Evolutionary conservation across 192 early-diverging fungal species (phyloP).

Genomic region (Diversispora eburnea): DNA sequence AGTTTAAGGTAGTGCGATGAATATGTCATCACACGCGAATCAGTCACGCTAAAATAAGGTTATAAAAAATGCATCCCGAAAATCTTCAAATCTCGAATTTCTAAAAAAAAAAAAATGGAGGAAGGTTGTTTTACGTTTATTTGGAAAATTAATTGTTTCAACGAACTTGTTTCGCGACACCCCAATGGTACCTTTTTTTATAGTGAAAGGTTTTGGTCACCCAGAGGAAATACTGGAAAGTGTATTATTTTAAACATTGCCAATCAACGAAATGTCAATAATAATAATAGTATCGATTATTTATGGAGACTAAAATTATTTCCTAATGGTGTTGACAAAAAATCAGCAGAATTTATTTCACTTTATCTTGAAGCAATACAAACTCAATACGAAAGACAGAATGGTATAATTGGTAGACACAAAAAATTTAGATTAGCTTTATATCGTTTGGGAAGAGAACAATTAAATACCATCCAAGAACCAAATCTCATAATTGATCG

Average conservation of each 20-base stretch:
- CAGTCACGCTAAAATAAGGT: too few relatives aligned
- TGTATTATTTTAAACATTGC: neutral
- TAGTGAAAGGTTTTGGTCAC: slow-evolving; percentile 26
- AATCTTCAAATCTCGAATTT: too few relatives aligned
- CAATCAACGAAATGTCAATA: neutral
- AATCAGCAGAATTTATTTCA: neutral
- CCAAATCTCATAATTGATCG: neutral
- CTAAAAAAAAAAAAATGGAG: neutral
- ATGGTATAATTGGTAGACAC: neutral
- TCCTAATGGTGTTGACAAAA: slow-evolving; percentile 15
- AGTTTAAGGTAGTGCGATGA: too few relatives aligned
- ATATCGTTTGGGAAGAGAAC: neutral
- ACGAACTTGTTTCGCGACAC: slow-evolving; percentile 4
- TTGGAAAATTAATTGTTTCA: slow-evolving; percentile 14
- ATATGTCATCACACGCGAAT: too few relatives aligned
- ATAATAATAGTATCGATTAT: slow-evolving; percentile 1
- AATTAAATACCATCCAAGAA: neutral
- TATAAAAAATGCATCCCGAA: too few relatives aligned
- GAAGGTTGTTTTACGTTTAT: slow-evolving; percentile 5
- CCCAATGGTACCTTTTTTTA: slow-evolving; percentile 19
- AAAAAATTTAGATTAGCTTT: neutral
- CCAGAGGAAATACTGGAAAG: slow-evolving; percentile 9
- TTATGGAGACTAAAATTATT: slow-evolving; percentile 11
- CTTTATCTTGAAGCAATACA: slow-evolving; percentile 17
- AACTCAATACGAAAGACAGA: slow-evolving; percentile 13